phyloP scores from a whole-genome alignment of 441 rosid species.

The Gossypium aridum region DNA sequence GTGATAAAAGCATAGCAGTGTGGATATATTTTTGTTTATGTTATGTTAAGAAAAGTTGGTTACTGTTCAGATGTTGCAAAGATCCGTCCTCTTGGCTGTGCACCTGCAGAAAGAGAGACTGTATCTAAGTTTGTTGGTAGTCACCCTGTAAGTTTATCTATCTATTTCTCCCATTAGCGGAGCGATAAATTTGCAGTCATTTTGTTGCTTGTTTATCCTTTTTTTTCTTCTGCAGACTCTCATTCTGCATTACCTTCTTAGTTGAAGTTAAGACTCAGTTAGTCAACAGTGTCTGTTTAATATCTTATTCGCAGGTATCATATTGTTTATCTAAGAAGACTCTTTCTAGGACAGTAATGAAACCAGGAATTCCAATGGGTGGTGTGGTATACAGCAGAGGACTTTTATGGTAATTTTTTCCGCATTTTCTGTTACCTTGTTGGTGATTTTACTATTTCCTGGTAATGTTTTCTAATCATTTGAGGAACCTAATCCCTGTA shows the following conservation, averaged over 20 bases:
- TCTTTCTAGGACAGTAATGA: slow-evolving; percentile 26
- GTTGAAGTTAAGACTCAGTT: background rate
- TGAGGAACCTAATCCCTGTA: slow-evolving; percentile 1
- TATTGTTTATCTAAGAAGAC: slow-evolving; percentile 27
- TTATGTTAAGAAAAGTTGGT: slow-evolving; percentile 1
- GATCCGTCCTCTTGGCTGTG: slow-evolving; percentile 16
- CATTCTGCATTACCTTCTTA: background rate
- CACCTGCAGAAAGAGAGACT: slow-evolving; percentile 30
- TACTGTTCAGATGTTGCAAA: slow-evolving; percentile 42
- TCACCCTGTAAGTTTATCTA: slow-evolving; percentile 36
- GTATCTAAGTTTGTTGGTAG: slow-evolving; percentile 23
- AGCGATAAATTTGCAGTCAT: slow-evolving; percentile 1
- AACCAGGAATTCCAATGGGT: slow-evolving; percentile 26
- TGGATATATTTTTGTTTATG: background rate
- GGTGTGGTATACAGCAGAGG: slow-evolving; percentile 23
- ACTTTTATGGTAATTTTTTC: slow-evolving; percentile 30
- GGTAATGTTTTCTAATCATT: background rate
- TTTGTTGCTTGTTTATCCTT: background rate
- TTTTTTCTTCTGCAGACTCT: background rate
- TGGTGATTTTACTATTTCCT: background rate
- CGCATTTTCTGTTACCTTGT: background rate
- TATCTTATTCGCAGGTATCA: slow-evolving; percentile 32
- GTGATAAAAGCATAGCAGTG: background rate
- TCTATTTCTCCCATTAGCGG: slow-evolving; percentile 1
- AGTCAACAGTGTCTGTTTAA: slow-evolving; percentile 5